These are phyloP conservation scores for Rehmannia glutinosa DNA, from an alignment of 257 asterid genomes.

Conservation along the genomic window DNA sequence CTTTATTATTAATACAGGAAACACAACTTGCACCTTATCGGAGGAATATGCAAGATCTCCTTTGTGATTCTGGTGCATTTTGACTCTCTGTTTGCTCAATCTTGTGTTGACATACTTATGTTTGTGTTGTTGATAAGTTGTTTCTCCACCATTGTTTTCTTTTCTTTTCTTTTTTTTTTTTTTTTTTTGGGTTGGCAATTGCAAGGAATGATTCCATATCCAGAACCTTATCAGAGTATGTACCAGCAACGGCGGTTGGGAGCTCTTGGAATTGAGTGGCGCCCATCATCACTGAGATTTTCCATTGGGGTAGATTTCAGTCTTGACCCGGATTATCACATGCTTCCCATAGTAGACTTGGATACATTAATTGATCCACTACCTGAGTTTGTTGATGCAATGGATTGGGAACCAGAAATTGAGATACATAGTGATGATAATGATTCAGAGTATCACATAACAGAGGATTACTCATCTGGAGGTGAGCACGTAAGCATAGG, in stretches of 20 bases:
- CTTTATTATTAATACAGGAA: conserved; percentile 51
- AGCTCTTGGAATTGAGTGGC: conserved; percentile 95
- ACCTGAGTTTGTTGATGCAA: conserved; percentile 82
- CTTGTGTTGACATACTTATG: neutral
- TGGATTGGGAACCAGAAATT: conserved; percentile 95
- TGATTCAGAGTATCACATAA: conserved; percentile 85
- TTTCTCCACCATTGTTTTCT: conserved; percentile 1
- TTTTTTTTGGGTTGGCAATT: conserved; percentile 20
- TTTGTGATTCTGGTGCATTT: conserved; percentile 85
- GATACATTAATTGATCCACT: conserved; percentile 77
- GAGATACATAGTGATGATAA: conserved; percentile 85
- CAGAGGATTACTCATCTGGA: conserved; percentile 87
- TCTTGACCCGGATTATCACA: conserved; percentile 74
- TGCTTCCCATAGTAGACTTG: conserved; percentile 77
- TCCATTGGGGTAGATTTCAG: conserved; percentile 83
- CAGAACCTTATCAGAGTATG: conserved; percentile 92
- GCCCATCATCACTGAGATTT: conserved; percentile 80
- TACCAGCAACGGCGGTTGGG: conserved; percentile 85
- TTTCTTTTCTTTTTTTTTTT: neutral
- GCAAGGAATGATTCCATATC: conserved; percentile 86
- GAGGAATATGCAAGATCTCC: conserved; percentile 97
- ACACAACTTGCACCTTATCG: conserved; percentile 91
- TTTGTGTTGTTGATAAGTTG: conserved; percentile 5
- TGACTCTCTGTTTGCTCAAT: neutral
- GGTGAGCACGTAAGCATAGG: conserved; percentile 63